These are phyloP conservation scores for Xylariaceae sp. DNA, from an alignment of 2,329 filamentous ascomycete genomes.

Conservation along the genomic window DNA sequence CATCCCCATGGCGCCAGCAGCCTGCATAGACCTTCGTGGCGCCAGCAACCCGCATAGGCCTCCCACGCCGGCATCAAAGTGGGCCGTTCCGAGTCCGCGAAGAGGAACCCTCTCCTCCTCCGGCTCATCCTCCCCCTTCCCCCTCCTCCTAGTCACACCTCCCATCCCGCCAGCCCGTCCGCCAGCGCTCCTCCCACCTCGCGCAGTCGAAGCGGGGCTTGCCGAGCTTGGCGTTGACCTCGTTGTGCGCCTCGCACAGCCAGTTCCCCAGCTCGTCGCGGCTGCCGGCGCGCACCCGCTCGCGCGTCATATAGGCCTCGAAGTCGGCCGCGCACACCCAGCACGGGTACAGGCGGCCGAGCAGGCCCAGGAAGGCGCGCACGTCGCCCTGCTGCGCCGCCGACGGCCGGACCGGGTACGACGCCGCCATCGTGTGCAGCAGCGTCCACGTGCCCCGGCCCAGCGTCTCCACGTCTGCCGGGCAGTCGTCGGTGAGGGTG, in stretches of 20 bases:
- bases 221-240: slow-evolving; percentile 81
- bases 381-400: slow-evolving; percentile 67
- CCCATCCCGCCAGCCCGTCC: slow-evolving; percentile 74
- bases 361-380: slow-evolving; percentile 67
- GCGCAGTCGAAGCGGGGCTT: slow-evolving; percentile 87
- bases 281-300: slow-evolving; percentile 53
- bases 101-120: no score
- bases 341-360: slow-evolving; percentile 87
- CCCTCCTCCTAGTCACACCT: slow-evolving; percentile 38
- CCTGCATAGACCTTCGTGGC: no score
- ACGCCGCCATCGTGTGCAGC: slow-evolving; percentile 82
- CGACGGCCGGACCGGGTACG: slow-evolving; percentile 68
- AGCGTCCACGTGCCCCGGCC: slow-evolving; percentile 90
- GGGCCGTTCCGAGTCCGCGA: no score
- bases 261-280: slow-evolving; percentile 69
- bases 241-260: slow-evolving; percentile 83
- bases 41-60: no score
- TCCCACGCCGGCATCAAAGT: no score
- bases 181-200: slow-evolving; percentile 90
- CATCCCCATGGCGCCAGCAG: no score
- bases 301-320: slow-evolving; percentile 66
- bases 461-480: slow-evolving; percentile 80
- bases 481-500: slow-evolving; percentile 59
- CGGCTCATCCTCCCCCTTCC: background rate
- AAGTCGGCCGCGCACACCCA: slow-evolving; percentile 95